phyloP scores from a whole-genome alignment of 1,284 basidiomycete species.

The Cutaneotrichosporon cyanovorans region DNA sequence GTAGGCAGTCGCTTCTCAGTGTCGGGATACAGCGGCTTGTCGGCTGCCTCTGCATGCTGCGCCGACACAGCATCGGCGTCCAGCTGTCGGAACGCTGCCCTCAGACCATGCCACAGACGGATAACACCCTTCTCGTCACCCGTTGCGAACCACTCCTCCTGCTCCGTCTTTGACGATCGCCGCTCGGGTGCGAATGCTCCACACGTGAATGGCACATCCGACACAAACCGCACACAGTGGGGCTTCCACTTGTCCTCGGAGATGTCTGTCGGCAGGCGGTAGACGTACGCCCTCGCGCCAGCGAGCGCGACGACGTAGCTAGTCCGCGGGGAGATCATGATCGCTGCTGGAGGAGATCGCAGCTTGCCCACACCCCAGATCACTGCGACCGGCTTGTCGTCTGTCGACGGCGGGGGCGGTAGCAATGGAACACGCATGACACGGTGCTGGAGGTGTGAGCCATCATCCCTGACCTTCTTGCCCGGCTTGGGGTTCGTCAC shows the following conservation, averaged over 20 bases:
- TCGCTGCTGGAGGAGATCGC: conserved; percentile 25
- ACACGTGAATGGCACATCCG: conserved; percentile 58
- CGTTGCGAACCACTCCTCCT: conserved; percentile 87
- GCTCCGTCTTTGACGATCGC: conserved; percentile 11
- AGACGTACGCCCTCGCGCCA: conserved; percentile 75
- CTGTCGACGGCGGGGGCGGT: background rate
- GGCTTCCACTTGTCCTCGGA: conserved; percentile 22
- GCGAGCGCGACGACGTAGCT: conserved; percentile 74
- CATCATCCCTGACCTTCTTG: conserved; percentile 14
- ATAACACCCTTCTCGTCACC: conserved; percentile 82
- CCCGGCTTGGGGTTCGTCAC: conserved; percentile 18
- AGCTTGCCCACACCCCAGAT: conserved; percentile 22
- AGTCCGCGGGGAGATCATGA: conserved; percentile 61
- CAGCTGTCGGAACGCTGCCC: conserved; percentile 49
- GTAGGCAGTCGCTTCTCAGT: conserved; percentile 53
- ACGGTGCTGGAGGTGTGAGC: conserved; percentile 14
- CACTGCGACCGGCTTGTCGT: conserved; percentile 10
- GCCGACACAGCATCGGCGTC: conserved; percentile 19
- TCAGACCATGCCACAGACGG: conserved; percentile 85
- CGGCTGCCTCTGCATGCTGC: conserved; percentile 2
- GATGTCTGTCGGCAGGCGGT: conserved; percentile 47
- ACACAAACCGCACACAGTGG: conserved; percentile 71
- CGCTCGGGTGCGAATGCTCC: conserved; percentile 73
- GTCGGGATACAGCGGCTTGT: conserved; percentile 16
- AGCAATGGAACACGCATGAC: conserved; percentile 21